A percentile compares a stretch with the other conserved stretches of the same genome.
Evolutionary conservation across 495 filamentous ascomycete genomes (phyloP).

Genomic region (Penicillium antarcticum): DNA sequence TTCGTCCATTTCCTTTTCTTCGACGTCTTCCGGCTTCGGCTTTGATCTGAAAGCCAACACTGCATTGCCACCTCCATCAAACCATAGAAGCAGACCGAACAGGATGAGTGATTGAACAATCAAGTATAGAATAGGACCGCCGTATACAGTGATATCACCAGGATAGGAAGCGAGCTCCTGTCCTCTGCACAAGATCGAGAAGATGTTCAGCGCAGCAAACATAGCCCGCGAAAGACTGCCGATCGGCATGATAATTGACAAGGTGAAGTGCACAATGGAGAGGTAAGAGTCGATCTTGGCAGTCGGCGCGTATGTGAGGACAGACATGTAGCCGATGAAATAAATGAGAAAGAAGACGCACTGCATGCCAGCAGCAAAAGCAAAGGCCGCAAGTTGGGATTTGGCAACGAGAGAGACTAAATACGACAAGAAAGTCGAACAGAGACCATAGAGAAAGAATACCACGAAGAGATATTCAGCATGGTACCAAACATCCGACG

Average conservation of each 20-base stretch:
- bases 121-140: conserved; percentile 75
- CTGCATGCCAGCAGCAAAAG: conserved; percentile 71
- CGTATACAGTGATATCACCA: conserved; percentile 67
- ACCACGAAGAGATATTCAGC: conserved; percentile 74
- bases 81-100: conserved; percentile 65
- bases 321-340: conserved; percentile 66
- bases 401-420: conserved; percentile 65
- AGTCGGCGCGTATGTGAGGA: conserved; percentile 64
- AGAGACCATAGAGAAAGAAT: conserved; percentile 70
- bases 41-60: conserved; percentile 38
- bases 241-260: conserved; percentile 66
- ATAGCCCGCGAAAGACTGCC: conserved; percentile 65
- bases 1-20: conserved; percentile 44
- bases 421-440: conserved; percentile 68
- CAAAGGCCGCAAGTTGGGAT: conserved; percentile 71
- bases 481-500: conserved; percentile 65
- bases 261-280: conserved; percentile 61
- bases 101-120: conserved; percentile 64
- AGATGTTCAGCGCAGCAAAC: conserved; percentile 74
- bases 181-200: conserved; percentile 66
- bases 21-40: conserved; percentile 33
- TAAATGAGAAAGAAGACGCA: conserved; percentile 72
- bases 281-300: conserved; percentile 56
- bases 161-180: conserved; percentile 60
- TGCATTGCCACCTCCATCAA: conserved; percentile 59